These are phyloP conservation scores for Trypanosomatidae sp. DNA, from an alignment of 208 protist genomes.

Conservation along the genomic window DNA sequence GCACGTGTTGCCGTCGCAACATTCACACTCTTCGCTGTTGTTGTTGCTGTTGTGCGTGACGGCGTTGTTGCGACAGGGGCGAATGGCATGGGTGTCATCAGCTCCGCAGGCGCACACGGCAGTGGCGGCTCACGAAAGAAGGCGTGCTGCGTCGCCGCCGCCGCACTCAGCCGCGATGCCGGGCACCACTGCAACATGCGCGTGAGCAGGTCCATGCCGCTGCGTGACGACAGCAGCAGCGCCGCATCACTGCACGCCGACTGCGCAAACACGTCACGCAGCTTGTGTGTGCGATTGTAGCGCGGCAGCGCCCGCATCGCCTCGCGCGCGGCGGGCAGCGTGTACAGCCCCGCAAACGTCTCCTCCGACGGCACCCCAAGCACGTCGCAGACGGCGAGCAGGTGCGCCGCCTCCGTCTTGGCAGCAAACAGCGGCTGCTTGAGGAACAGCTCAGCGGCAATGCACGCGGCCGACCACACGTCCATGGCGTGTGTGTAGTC, in stretches of 20 bases:
- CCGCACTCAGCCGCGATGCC: constrained; percentile 40
- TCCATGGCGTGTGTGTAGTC: constrained; percentile 90
- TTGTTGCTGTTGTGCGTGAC: not conserved
- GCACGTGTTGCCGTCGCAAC: not conserved
- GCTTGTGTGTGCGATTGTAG: constrained; percentile 36
- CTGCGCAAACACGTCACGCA: constrained; percentile 26
- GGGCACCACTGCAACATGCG: constrained; percentile 74
- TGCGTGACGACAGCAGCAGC: constrained; percentile 12
- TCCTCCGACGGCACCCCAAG: constrained; percentile 91
- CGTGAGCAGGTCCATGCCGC: constrained; percentile 56
- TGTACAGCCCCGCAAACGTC: constrained; percentile 62
- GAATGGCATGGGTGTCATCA: constrained; percentile 50
- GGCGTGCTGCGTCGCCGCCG: constrained; percentile 52
- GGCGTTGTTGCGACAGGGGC: not conserved
- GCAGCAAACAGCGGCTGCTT: constrained; percentile 94
- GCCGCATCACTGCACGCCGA: constrained; percentile 3
- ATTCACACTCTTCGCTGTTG: not conserved
- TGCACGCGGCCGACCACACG: constrained; percentile 94
- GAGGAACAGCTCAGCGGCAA: constrained; percentile 97
- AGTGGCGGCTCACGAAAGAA: constrained; percentile 71
- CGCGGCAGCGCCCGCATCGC: constrained; percentile 37
- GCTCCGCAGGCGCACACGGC: constrained; percentile 42
- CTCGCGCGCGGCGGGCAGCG: constrained; percentile 23
- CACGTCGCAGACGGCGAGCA: constrained; percentile 78
- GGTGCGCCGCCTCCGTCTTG: constrained; percentile 68